These are phyloP conservation scores for Mollisiaceae sp. DNA, from an alignment of 2,329 filamentous ascomycete genomes.

Conservation along the genomic window DNA sequence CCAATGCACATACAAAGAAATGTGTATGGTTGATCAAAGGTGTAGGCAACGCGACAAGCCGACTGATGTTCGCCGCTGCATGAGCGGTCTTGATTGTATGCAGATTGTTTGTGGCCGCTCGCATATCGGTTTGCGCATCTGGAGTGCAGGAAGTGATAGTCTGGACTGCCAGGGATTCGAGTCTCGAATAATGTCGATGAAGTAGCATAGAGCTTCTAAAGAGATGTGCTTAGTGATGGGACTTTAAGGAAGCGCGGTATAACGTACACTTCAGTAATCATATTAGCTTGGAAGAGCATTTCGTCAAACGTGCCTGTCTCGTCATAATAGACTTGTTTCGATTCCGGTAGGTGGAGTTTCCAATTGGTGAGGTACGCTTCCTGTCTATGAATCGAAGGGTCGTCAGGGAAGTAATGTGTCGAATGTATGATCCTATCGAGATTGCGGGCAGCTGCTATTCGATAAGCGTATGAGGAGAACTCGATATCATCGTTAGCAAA, in stretches of 20 bases:
- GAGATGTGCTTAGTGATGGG: not conserved
- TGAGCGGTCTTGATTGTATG: constrained; percentile 82
- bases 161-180: constrained; percentile 63
- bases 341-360: constrained; percentile 75
- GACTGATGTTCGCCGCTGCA: constrained; percentile 77
- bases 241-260: not conserved
- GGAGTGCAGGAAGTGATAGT: constrained; percentile 66
- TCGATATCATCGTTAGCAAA: constrained; percentile 67
- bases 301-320: constrained; percentile 77
- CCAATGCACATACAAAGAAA: constrained; percentile 81
- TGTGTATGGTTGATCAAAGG: constrained; percentile 76
- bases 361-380: constrained; percentile 69
- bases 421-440: constrained; percentile 75
- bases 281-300: constrained; percentile 88
- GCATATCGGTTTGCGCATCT: constrained; percentile 45
- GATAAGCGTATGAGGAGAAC: constrained; percentile 85
- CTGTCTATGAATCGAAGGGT: constrained; percentile 59
- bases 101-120: constrained; percentile 17
- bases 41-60: constrained; percentile 73
- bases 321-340: constrained; percentile 71
- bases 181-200: constrained; percentile 77
- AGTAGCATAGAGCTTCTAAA: constrained; percentile 69
- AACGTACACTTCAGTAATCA: constrained; percentile 63
- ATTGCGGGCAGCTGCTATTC: constrained; percentile 79
- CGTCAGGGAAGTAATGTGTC: constrained; percentile 54